Conservation (phyloP, 345 rosid species). For the Eutrema yunnanense region DNA sequence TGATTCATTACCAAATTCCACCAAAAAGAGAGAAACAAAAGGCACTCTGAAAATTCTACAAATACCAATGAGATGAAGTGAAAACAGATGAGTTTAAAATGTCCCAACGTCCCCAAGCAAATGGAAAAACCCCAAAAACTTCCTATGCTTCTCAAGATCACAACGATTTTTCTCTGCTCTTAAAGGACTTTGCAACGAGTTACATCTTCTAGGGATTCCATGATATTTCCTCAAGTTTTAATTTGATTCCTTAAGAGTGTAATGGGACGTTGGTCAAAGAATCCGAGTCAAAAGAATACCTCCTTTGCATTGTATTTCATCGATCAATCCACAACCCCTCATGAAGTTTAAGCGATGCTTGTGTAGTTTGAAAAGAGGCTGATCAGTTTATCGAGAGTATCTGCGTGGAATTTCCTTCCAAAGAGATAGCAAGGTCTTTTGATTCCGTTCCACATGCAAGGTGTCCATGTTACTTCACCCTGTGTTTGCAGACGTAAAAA, state of each 20-base stretch:
- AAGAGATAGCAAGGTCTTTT: constrained; percentile 89
- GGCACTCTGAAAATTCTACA: constrained; percentile 17
- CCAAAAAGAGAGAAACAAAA: constrained; percentile 7
- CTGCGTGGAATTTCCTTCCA: constrained; percentile 76
- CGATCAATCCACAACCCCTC: neutral
- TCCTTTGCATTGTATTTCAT: constrained; percentile 13
- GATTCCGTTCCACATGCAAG: constrained; percentile 88
- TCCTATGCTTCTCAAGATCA: constrained; percentile 8
- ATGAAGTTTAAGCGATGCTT: constrained; percentile 11
- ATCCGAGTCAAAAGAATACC: constrained; percentile 32
- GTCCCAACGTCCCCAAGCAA: constrained; percentile 27
- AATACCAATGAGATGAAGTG: constrained; percentile 15
- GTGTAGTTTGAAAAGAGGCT: constrained; percentile 68
- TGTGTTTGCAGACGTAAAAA: constrained; percentile 20
- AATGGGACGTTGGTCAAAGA: constrained; percentile 22
- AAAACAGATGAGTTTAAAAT: constrained; percentile 21
- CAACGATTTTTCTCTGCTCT: constrained; percentile 10
- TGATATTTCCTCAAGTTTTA: constrained; percentile 1
- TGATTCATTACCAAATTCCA: neutral
- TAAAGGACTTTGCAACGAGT: constrained; percentile 3
- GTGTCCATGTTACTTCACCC: constrained; percentile 48
- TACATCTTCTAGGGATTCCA: constrained; percentile 17
- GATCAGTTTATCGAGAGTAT: constrained; percentile 59
- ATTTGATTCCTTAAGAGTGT: constrained; percentile 7
- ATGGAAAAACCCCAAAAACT: neutral